Percentiles rank a stretch among this genome's conserved stretches.
Conservation (phyloP, 2,329 filamentous ascomycete species). For the Phyllosticta capitalensis region DNA sequence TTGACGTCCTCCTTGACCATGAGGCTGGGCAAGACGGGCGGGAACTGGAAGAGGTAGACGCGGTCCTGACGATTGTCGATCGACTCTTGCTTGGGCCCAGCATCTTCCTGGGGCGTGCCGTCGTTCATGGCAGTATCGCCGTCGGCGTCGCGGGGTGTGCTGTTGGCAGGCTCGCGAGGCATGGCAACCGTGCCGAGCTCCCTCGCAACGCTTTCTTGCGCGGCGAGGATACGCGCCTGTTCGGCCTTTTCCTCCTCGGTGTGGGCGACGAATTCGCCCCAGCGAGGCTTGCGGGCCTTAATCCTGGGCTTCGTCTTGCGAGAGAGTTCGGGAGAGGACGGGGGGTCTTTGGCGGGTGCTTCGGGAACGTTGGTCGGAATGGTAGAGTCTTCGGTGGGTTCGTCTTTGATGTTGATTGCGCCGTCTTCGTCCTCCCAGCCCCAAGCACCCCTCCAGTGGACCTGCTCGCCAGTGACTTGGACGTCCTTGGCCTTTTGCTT, state of each 20-base stretch:
- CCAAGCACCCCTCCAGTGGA: conserved; percentile 36
- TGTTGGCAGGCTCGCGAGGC: conserved; percentile 9
- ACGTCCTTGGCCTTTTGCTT: conserved; percentile 36
- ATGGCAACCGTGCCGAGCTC: conserved; percentile 36
- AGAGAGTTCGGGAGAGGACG: conserved; percentile 23
- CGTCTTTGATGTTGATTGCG: conserved; percentile 41
- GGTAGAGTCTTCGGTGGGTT: conserved; percentile 41
- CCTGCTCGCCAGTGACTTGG: conserved; percentile 32
- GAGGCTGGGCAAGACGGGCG: conserved; percentile 51
- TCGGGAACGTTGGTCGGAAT: conserved; percentile 16
- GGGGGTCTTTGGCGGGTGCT: conserved; percentile 16
- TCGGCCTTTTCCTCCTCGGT: conserved; percentile 45
- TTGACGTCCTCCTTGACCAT: conserved; percentile 25
- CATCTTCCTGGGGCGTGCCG: conserved; percentile 2
- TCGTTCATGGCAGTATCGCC: conserved; percentile 33
- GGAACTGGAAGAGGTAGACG: conserved; percentile 56
- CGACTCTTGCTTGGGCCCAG: conserved; percentile 7
- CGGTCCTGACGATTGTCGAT: conserved; percentile 41
- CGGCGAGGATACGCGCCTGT: conserved; percentile 38
- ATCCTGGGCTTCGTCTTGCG: conserved; percentile 20
- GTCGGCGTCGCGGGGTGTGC: conserved; percentile 25
- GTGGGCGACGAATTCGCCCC: conserved; percentile 24
- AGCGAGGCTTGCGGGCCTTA: conserved; percentile 13
- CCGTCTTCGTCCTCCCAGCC: conserved; percentile 29
- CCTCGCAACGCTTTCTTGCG: conserved; percentile 36